These are phyloP conservation scores for Nigrograna mackinnonii DNA, from an alignment of 2,329 filamentous ascomycete species.

Conservation along the genomic window DNA sequence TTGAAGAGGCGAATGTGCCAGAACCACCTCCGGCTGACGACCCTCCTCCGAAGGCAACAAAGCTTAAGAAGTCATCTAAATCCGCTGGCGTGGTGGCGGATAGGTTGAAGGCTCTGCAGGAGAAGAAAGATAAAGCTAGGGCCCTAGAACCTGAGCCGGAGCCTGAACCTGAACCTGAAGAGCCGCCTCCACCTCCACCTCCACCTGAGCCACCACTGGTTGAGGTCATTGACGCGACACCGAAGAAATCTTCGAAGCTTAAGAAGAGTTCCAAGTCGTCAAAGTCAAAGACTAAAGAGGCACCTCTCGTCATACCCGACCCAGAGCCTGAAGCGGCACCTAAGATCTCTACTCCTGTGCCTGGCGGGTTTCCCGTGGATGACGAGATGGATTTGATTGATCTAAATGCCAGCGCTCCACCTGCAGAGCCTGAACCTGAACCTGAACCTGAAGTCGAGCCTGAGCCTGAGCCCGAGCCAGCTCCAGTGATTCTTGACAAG, in stretches of 20 bases:
- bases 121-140: conserved; percentile 27
- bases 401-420: conserved; percentile 17
- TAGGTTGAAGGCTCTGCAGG: conserved; percentile 52
- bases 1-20: conserved; percentile 45
- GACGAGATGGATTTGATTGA: conserved; percentile 43
- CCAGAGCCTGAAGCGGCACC: conserved; percentile 32
- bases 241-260: conserved; percentile 34
- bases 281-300: conserved; percentile 31
- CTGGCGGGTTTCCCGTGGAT: conserved; percentile 52
- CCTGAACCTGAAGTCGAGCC: conserved; percentile 18
- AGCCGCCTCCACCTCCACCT: conserved; percentile 18
- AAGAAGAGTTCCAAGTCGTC: conserved; percentile 30
- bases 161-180: conserved; percentile 34
- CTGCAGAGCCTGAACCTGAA: conserved; percentile 15
- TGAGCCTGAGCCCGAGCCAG: conserved; percentile 6
- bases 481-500: conserved; percentile 29
- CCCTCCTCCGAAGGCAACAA: conserved; percentile 19
- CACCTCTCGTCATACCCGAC: conserved; percentile 25
- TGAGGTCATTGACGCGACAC: conserved; percentile 31
- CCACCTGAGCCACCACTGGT: conserved; percentile 25
- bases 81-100: conserved; percentile 53
- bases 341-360: conserved; percentile 43
- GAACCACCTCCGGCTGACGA: conserved; percentile 40
- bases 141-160: conserved; percentile 38
- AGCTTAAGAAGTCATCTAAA: conserved; percentile 38